Evolutionary conservation across 768 basidiomycete genomes (phyloP), one percentile per base, ranked within the genome.

Genomic region (Panaeolus papilionaceus): DNA sequence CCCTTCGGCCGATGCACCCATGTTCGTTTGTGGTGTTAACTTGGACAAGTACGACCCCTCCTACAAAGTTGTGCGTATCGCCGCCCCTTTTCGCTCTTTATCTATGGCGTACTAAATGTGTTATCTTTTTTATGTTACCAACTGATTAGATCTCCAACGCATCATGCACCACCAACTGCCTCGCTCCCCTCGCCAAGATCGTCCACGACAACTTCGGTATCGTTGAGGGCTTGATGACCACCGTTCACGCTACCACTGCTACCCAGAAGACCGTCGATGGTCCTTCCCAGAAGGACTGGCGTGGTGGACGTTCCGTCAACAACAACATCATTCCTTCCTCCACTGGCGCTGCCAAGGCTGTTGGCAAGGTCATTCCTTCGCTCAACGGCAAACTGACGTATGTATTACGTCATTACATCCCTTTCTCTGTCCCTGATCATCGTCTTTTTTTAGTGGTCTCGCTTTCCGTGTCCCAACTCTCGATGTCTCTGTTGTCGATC

Each of bases 281-380:
- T 63, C 95, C 95, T 54, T 97, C 95, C 61, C 78, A 87, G 86
- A 99, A 96, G 85, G 95, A 97, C 85, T 97, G 95, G 95, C 94
- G 95, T 79, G 95, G 95, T 77, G 95, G 95, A 71, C 97, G 97
- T 83, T 90, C 91, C 75, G 95, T 96, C 71, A 92, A 91, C 82
- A 93, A 92, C 85, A 99, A 99, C 89, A 98, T 99, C 84, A 99
- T 99, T 78, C 97, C 97, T 62, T 98, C 96, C 26, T 97, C 96
- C 73, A 98, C 97, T 72, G 97, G 97, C 82, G 97, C 97, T 71
- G 97, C 97, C 80, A 99, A 99, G 89, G 96, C 96, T 71, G 95
- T 97, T 77, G 96, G 96, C 75, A 97, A 98, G 86, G 96, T 99
- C 81, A 98, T 99, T 79, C 97, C 97, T 68, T 79, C 81, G 63